Percentiles rank a stretch among this genome's conserved stretches.
phyloP scores from a whole-genome alignment of 2,329 filamentous ascomycete genomes.

The Cladosporium sphaerospermum region DNA sequence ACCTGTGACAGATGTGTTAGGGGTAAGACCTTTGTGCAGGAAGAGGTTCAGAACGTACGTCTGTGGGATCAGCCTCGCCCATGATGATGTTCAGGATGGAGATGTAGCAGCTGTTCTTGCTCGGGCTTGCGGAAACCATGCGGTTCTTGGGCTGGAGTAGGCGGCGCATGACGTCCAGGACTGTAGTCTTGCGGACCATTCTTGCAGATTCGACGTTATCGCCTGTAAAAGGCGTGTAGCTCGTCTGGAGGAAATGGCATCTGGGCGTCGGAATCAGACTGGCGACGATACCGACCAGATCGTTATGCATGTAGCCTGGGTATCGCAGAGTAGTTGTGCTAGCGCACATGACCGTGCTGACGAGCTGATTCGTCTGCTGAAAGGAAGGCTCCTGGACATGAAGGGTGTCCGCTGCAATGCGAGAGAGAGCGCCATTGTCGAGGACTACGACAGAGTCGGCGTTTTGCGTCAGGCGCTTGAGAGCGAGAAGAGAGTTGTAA shows the following conservation, averaged over 20 bases:
- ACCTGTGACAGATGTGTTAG: slow-evolving; percentile 42
- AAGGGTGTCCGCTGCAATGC: slow-evolving; percentile 88
- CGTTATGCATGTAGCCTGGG: slow-evolving; percentile 99
- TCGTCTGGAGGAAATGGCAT: slow-evolving; percentile 97
- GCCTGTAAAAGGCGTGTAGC: slow-evolving; percentile 95
- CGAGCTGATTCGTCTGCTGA: slow-evolving; percentile 94
- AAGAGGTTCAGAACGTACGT: slow-evolving; percentile 45
- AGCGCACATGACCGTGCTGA: slow-evolving; percentile 95
- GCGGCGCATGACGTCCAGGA: slow-evolving; percentile 93
- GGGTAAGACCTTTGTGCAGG: neutral
- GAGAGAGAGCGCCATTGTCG: slow-evolving; percentile 87
- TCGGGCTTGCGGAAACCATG: slow-evolving; percentile 94
- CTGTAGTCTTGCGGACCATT: slow-evolving; percentile 95
- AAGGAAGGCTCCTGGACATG: slow-evolving; percentile 95
- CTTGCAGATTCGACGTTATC: slow-evolving; percentile 96
- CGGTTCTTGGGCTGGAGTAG: slow-evolving; percentile 96
- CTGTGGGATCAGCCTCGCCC: slow-evolving; percentile 94
- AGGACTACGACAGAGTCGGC: slow-evolving; percentile 96
- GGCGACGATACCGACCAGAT: slow-evolving; percentile 92
- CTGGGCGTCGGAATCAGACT: slow-evolving; percentile 93
- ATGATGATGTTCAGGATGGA: slow-evolving; percentile 98
- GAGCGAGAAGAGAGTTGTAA: slow-evolving; percentile 91
- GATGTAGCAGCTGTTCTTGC: slow-evolving; percentile 98
- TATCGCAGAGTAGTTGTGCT: slow-evolving; percentile 95
- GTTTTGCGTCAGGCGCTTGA: slow-evolving; percentile 88